Evolutionary conservation across 2,329 filamentous ascomycete genomes (phyloP).

Genomic region (Penicillium palitans): DNA sequence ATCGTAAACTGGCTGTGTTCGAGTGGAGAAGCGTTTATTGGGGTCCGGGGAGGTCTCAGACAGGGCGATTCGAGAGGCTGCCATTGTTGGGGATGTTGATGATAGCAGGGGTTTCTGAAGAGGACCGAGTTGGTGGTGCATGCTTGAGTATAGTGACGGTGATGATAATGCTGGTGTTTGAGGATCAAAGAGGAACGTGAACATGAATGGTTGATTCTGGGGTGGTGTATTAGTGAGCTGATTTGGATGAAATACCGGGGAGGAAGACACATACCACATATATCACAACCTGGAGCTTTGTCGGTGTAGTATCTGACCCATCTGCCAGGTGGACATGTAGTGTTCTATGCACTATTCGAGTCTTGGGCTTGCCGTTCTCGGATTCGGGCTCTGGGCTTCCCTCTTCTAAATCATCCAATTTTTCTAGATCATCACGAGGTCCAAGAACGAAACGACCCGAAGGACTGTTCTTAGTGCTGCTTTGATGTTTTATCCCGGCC

Average conservation of each 20-base stretch:
- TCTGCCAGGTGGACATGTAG: slow-evolving; percentile 36
- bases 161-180: slow-evolving; percentile 43
- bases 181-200: slow-evolving; percentile 51
- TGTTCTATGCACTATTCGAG: slow-evolving; percentile 38
- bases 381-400: slow-evolving; percentile 22
- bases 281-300: slow-evolving; percentile 42
- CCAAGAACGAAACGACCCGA: slow-evolving; percentile 23
- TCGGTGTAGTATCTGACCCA: slow-evolving; percentile 16
- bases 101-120: slow-evolving; percentile 48
- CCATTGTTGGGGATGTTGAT: slow-evolving; percentile 48
- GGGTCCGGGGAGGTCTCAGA: slow-evolving; percentile 37
- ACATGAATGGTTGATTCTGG: slow-evolving; percentile 52
- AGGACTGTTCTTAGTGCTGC: background rate
- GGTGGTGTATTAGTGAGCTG: slow-evolving; percentile 12
- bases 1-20: slow-evolving; percentile 55
- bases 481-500: background rate
- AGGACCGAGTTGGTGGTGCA: slow-evolving; percentile 52
- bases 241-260: background rate
- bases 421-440: slow-evolving; percentile 41
- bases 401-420: slow-evolving; percentile 33
- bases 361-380: slow-evolving; percentile 24
- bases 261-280: slow-evolving; percentile 40
- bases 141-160: slow-evolving; percentile 48
- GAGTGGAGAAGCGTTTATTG: slow-evolving; percentile 30
- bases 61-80: slow-evolving; percentile 39